Evolutionary conservation across 1,139 yeast species (phyloP).

Genomic region (Magnusiomyces suaveolens): DNA sequence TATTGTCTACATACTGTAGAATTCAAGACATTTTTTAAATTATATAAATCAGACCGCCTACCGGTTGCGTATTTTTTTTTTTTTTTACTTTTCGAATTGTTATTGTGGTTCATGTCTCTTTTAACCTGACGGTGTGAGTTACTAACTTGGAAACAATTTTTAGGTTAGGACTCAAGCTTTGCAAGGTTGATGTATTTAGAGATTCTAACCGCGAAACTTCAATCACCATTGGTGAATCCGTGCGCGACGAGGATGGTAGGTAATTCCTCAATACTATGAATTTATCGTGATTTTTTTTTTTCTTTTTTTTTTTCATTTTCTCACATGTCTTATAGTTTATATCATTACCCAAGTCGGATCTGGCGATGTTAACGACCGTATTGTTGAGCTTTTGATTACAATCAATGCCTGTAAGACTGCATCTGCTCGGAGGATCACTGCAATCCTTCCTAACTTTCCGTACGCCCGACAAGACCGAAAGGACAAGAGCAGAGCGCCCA

Average conservation of each 20-base stretch:
- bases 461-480: slow-evolving; percentile 97
- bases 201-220: slow-evolving; percentile 69
- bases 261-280: background rate
- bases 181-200: slow-evolving; percentile 39
- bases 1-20: too few relatives aligned
- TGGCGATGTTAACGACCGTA: slow-evolving; percentile 78
- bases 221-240: slow-evolving; percentile 87
- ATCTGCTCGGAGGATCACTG: slow-evolving; percentile 89
- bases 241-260: slow-evolving; percentile 76
- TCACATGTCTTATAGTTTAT: slow-evolving; percentile 39
- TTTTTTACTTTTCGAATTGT: too few relatives aligned
- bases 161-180: slow-evolving; percentile 35
- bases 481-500: slow-evolving; percentile 94
- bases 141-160: background rate
- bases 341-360: slow-evolving; percentile 85
- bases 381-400: slow-evolving; percentile 81
- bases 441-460: slow-evolving; percentile 88
- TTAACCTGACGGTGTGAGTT: too few relatives aligned
- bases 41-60: too few relatives aligned
- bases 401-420: slow-evolving; percentile 94
- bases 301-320: background rate
- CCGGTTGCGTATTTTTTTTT: too few relatives aligned
- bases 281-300: background rate
- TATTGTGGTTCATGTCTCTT: too few relatives aligned
- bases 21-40: too few relatives aligned